These are phyloP conservation scores for Cutaneotrichosporon curvatum DNA, from an alignment of 1,284 basidiomycete genomes.

Conservation along the genomic window DNA sequence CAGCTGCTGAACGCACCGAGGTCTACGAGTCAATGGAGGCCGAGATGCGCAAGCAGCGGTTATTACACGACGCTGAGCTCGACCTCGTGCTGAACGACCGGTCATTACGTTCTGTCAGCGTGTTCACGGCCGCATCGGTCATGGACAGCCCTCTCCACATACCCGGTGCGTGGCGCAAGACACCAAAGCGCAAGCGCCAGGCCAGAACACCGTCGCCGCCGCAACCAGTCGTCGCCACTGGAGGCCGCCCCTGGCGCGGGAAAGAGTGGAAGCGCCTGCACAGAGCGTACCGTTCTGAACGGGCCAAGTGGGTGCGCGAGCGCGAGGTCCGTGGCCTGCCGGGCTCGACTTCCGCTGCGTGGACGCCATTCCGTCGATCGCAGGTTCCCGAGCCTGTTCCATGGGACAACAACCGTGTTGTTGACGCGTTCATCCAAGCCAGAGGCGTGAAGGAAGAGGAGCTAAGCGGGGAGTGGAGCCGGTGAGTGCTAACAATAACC, in stretches of 20 bases:
- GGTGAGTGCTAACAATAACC: conserved; percentile 7
- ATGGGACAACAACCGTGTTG: conserved; percentile 4
- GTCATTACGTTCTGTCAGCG: background rate
- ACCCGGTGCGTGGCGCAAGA: conserved; percentile 24
- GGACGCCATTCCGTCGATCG: conserved; percentile 1
- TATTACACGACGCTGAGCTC: conserved; percentile 8
- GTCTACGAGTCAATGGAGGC: too few species aligned
- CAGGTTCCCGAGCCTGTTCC: background rate
- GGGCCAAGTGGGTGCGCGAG: conserved; percentile 26
- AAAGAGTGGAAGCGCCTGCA: conserved; percentile 37
- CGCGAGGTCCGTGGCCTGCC: conserved; percentile 27
- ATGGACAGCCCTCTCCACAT: conserved; percentile 2
- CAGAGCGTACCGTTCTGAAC: conserved; percentile 25
- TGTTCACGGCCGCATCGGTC: background rate
- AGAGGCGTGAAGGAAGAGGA: conserved; percentile 1
- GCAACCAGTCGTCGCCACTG: background rate
- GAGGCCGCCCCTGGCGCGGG: conserved; percentile 23
- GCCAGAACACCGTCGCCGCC: background rate
- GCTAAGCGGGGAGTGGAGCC: conserved; percentile 9
- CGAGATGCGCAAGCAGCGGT: conserved; percentile 34
- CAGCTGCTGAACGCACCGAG: too few species aligned
- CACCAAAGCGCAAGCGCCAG: conserved; percentile 9
- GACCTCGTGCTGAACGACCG: conserved; percentile 3
- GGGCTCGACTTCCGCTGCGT: background rate
- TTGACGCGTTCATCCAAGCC: conserved; percentile 6